Evolutionary conservation across 2,329 filamentous ascomycete genomes (phyloP).

Genomic region (Fusarium sp.): DNA sequence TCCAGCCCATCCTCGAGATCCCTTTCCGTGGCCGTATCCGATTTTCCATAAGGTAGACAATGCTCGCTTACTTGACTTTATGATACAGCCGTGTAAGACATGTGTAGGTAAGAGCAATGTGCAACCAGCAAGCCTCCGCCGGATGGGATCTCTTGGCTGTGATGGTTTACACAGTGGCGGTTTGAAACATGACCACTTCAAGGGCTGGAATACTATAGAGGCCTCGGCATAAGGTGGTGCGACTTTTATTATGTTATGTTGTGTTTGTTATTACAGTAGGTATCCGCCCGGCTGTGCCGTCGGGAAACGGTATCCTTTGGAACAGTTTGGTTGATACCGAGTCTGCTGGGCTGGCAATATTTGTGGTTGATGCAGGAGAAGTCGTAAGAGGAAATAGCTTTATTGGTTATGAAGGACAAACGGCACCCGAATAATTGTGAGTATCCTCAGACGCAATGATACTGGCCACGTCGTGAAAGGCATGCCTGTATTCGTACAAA

Average conservation of each 20-base stretch:
- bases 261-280: conserved; percentile 20
- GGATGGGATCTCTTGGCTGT: neutral
- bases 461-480: neutral
- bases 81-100: conserved; percentile 1
- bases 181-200: neutral
- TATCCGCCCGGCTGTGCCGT: conserved; percentile 26
- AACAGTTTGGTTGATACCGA: neutral
- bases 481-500: conserved; percentile 6
- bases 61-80: neutral
- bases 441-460: conserved; percentile 6
- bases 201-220: neutral
- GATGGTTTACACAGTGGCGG: neutral
- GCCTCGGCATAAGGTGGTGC: conserved; percentile 3
- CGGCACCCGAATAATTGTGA: neutral
- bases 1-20: neutral
- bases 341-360: neutral
- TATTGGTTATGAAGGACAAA: conserved; percentile 6
- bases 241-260: conserved; percentile 6
- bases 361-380: conserved; percentile 5
- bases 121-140: neutral
- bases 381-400: conserved; percentile 13
- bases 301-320: neutral
- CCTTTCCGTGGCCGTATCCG: neutral
- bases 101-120: neutral
- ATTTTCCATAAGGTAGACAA: neutral